Evolutionary conservation across 129 eudicot species (phyloP), one percentile per base, ranked within the genome.

Genomic region (Helichrysum umbraculigerum): DNA sequence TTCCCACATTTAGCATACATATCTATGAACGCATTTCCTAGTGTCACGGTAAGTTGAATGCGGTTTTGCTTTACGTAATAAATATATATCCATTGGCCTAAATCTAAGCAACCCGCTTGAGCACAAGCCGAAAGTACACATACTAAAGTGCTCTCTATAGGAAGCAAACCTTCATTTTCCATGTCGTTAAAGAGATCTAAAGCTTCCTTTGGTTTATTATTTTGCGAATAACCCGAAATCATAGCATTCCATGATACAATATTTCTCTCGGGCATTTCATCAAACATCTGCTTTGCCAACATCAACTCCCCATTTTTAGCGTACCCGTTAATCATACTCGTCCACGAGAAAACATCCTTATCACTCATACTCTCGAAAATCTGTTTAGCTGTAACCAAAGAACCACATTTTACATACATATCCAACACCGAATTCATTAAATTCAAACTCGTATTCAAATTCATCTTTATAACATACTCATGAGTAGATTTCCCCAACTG

Each of bases 1-100:
- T 86, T 76, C 57, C 96, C 98, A 56, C 96, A 92, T 68, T 92
- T 92, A 0, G 96, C 85, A 41, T 92, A 92, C 98, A 92, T 89
- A 75, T 89, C 91, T 7, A 92, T 71, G 7, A 92, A 78, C 5
- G 98, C 91, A 4, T 94, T 86, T 28, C 90, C 93, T 80, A 92
- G 66, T 29, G 82, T 85, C 42, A 37, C 73, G 7, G 81, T 90
- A 52, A 88, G 68, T 79, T 82, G 87, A 77, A 89, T 67, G 7
- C 66, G 64, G 8, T 62, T 81, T 66, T 6, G 83, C 70, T 81
- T 86, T 16, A 85, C 83, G 7, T 89, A 85, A 69, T 78, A 81
- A 11, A 81, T 84, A 78, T 89, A 91, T 69, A 87, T 83, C 96
- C 93, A 87, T 76, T 83, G 84, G 37, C 98, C 98, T 74, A 86